Base-by-base conservation (phyloP, 441 rosid genomes). In the Arabidopsis lyrata region DNA sequence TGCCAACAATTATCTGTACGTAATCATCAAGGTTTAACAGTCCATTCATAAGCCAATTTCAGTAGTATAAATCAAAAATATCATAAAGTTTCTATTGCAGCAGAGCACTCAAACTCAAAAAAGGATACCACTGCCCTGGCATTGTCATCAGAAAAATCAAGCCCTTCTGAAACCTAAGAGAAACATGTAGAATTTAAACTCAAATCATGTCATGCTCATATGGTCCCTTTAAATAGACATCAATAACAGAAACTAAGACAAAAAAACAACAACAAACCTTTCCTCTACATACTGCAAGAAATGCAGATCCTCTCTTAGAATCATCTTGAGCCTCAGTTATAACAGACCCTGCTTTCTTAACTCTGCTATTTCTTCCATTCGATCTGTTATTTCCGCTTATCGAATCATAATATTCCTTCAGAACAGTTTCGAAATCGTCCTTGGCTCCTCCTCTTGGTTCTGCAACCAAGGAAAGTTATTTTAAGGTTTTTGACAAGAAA, bases 101-200 rank as follows among this genome's bases (percentile, higher is more conserved):
- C 59, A 55, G 31, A 29, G 6, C 1, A 29, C 31, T 29, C 4
- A 5, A 29, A 29, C 4, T 24, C 27, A 24, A 18, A 64, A 73
- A 86, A 88, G 97, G 97, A 96, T 96, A 96, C 98, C 74, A 93
- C 99, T 12, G 86, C 97, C 68, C 99, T 89, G 78, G 99, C 99
- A 72, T 96, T 90, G 73, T 96, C 93, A 81, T 96, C 98, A 72
- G 94, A 81, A 81, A 96, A 96, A 81, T 96, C 98, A 56, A 96
- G 86, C 72, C 99, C 99, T 85, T 96, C 98, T 22, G 99, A 96
- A 72, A 90, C 99, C 99, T 96, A 89, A 83, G 72, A 75, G 77
- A 45, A 81, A 38, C 67, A 66, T 29, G 31, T 14, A 45, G 57
- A 62, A 39, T 48, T 63, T 32, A 8, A 20, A 35, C 54, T 47